These are phyloP conservation scores for Balakata baccata DNA, from an alignment of 345 rosid species.

Conservation along the genomic window DNA sequence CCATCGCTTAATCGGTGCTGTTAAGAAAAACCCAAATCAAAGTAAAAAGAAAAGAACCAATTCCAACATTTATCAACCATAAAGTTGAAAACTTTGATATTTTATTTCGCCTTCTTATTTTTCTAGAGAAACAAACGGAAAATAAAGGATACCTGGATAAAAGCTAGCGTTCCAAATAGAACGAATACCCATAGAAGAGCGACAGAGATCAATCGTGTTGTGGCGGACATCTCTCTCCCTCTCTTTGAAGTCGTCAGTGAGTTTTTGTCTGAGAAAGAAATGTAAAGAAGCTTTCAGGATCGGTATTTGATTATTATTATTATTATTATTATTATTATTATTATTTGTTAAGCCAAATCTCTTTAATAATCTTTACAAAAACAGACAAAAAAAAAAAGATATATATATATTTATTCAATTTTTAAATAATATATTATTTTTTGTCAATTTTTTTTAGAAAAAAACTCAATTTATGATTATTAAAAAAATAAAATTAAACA, in stretches of 20 bases:
- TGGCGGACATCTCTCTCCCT: conserved; percentile 10
- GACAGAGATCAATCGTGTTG: conserved; percentile 8
- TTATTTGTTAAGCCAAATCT: conserved; percentile 7
- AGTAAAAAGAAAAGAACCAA: not conserved
- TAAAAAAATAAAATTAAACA: too few relatives aligned
- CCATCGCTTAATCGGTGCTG: conserved; percentile 59
- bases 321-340: too few relatives aligned
- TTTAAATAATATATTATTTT: too few relatives aligned
- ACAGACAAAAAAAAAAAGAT: too few relatives aligned
- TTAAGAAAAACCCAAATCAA: not conserved
- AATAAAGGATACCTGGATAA: conserved; percentile 22
- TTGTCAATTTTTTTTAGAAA: too few relatives aligned
- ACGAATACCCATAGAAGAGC: conserved; percentile 23
- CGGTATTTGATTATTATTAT: too few relatives aligned
- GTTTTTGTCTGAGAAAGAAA: not conserved
- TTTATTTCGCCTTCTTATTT: not conserved
- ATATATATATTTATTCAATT: too few relatives aligned
- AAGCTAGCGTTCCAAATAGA: conserved; percentile 21
- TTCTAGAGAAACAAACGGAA: conserved; percentile 4
- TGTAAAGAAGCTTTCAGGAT: not conserved
- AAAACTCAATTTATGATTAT: too few relatives aligned
- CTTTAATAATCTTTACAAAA: too few relatives aligned
- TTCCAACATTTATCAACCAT: not conserved
- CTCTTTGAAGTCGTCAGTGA: not conserved
- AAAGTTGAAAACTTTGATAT: not conserved